Evolutionary conservation across 345 rosid genomes (phyloP), one percentile per base, ranked within the genome.

Genomic region (Erodium maritimum): DNA sequence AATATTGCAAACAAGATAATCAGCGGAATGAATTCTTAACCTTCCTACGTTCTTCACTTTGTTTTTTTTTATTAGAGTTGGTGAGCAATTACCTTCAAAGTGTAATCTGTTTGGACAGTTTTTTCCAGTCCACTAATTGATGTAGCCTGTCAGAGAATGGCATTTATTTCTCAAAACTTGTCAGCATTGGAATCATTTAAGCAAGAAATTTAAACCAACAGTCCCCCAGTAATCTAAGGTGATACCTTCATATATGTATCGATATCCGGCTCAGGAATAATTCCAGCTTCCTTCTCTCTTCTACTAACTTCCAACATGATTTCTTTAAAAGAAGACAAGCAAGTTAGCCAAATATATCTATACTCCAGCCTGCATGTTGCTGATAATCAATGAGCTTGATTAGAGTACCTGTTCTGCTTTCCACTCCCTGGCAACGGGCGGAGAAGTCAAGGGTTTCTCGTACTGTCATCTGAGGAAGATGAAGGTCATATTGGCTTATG

Each of bases 231-330:
- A 29, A 29, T 8, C 5, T 29, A 29, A 29, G 3, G 8, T 29
- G 34, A 9, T 59, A 80, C 82, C 85, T 77, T 77, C 78, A 80
- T 75, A 58, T 73, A 78, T 13, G 73, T 61, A 52, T 81, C 79
- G 25, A 73, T 66, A 23, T 74, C 75, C n/a, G 73, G 77, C 58
- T 79, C 78, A 1, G 83, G 83, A 25, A 74, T 46, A 34, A 78
- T 72, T 50, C 78, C 76, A 21, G 68, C 77, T 55, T 67, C 63
- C 57, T 70, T 82, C 71, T 79, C 87, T 29, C 76, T 72, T 63
- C 60, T 72, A 34, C 71, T 70, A 13, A 79, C 67, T 60, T 82
- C 82, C 69, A 48, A 22, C 77, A 76, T 67, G 23, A 74, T 69
- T 8, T 77, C 80, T 77, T 59, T 45, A 25, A 1, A 37, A 24